Percentiles rank a stretch among this genome's conserved stretches.
Conservation (phyloP, 169 alveolate genomes). For the Babesia bovis region DNA sequence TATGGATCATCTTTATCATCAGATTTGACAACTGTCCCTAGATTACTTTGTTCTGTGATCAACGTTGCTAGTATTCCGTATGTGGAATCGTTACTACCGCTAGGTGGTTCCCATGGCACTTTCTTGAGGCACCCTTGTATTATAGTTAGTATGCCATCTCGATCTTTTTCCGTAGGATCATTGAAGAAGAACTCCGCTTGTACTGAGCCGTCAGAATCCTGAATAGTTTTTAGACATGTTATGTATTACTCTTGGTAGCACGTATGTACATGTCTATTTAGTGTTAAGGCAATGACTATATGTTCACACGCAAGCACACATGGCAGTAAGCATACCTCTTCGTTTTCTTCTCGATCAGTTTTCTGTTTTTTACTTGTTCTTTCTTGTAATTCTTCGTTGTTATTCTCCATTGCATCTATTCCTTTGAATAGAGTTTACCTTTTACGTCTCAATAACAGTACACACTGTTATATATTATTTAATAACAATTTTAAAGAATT, state of each 20-base stretch:
- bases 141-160: slow-evolving; percentile 42
- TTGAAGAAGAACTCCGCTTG: slow-evolving; percentile 64
- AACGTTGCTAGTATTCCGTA: slow-evolving; percentile 29
- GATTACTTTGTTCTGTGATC: slow-evolving; percentile 48
- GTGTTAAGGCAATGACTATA: too few species aligned
- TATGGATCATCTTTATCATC: slow-evolving; percentile 34
- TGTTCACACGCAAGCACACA: too few species aligned
- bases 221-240: not conserved
- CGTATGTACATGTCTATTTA: too few species aligned
- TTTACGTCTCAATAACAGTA: too few species aligned
- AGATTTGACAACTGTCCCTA: slow-evolving; percentile 50
- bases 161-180: slow-evolving; percentile 49
- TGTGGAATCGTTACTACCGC: slow-evolving; percentile 14
- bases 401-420: slow-evolving; percentile 11
- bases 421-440: too few species aligned
- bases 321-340: slow-evolving; percentile 14
- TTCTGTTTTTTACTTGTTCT: slow-evolving; percentile 14
- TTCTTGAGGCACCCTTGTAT: slow-evolving; percentile 47
- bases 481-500: too few species aligned
- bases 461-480: too few species aligned
- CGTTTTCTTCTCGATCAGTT: not conserved
- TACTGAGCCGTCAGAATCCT: slow-evolving; percentile 20
- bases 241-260: too few species aligned
- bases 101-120: slow-evolving; percentile 54
- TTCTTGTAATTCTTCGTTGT: slow-evolving; percentile 4